Base-by-base conservation (phyloP, 2,329 filamentous ascomycete genomes). In the Cytospora leucostoma region DNA sequence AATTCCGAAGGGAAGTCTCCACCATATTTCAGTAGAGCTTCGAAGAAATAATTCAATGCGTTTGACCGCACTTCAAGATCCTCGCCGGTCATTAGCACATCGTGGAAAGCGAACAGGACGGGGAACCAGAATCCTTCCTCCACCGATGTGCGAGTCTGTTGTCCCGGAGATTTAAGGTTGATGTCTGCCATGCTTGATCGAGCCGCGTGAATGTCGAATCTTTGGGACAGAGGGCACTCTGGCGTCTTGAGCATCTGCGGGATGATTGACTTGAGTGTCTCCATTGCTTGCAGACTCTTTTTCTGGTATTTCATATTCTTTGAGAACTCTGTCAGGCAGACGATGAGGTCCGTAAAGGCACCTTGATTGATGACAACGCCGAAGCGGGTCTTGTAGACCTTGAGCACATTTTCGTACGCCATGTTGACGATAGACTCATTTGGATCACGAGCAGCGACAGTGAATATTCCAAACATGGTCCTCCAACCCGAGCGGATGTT, bases 71-170 rank as follows among this genome's bases (percentile, higher is more conserved):
- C 95, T 77, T 99, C 95, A 19, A 99, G 83, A 74, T 99, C 95
- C 76, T 99, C 96, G 2, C 96, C 95, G 1, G 95, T 99, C 95
- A 99, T 99, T 55, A 99, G 80, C 27, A 99, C 93, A 74, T 99
- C 95, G 74, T 99, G 95, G 81, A 99, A 99, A 3, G 96, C 94
- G 73, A 99, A 98, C 35, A 99, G 81, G 7, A 99, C 91, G 0
- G 95, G 95, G 76, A 99, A 99, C 95, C 95, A 99, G 76, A 93
- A 99, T 44, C 96, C 93, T 74, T 98, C 95, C 74, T 99, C 96
- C 67, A 95, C 88, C 4, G 93, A 96, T 53, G 96, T 96, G 59
- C 90, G 88, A 63, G 82, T 90, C 62, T 87, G 87, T 65, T 88
- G 87, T 72, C 74, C 78, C 0, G 82, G 75, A 32, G 76, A 70